These are phyloP conservation scores for Furcasterigmium furcatum DNA, from an alignment of 2,329 filamentous ascomycete species.

Conservation along the genomic window DNA sequence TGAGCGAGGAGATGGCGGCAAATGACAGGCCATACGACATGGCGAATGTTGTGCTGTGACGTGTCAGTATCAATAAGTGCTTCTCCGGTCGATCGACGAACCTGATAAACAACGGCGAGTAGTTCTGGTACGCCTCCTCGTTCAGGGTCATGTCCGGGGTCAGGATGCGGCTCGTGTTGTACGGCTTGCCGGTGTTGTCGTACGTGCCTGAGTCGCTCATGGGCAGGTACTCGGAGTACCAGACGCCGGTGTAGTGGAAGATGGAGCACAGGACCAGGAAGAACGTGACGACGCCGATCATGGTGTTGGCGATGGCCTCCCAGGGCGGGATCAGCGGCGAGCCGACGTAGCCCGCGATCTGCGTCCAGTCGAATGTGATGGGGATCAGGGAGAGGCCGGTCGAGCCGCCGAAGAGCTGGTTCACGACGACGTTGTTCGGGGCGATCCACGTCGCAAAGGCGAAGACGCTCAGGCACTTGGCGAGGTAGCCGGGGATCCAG, in stretches of 20 bases:
- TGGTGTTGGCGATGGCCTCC: slow-evolving; percentile 71
- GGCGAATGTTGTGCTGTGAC: slow-evolving; percentile 63
- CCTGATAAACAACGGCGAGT: slow-evolving; percentile 66
- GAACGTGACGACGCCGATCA: slow-evolving; percentile 64
- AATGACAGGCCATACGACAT: slow-evolving; percentile 70
- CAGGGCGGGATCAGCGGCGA: slow-evolving; percentile 70
- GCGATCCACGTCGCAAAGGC: slow-evolving; percentile 71
- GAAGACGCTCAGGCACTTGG: slow-evolving; percentile 67
- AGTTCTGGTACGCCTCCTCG: slow-evolving; percentile 59
- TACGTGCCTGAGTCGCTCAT: slow-evolving; percentile 70
- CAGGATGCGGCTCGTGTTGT: slow-evolving; percentile 64
- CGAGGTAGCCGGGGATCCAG: slow-evolving; percentile 67
- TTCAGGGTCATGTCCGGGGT: slow-evolving; percentile 61
- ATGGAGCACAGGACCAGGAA: slow-evolving; percentile 57
- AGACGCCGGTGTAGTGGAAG: slow-evolving; percentile 63
- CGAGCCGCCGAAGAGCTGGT: slow-evolving; percentile 69
- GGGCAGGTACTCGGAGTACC: slow-evolving; percentile 62
- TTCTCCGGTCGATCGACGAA: slow-evolving; percentile 14
- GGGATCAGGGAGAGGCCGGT: slow-evolving; percentile 67
- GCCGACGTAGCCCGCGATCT: slow-evolving; percentile 65
- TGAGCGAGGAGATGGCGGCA: slow-evolving; percentile 64
- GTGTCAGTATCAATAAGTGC: slow-evolving; percentile 1
- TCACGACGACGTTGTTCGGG: slow-evolving; percentile 64
- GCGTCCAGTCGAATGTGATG: slow-evolving; percentile 75
- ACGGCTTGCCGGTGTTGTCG: slow-evolving; percentile 63